A percentile compares a stretch with the other conserved stretches of the same genome.
Conservation (phyloP, 345 rosid genomes). For the Brassica juncea region DNA sequence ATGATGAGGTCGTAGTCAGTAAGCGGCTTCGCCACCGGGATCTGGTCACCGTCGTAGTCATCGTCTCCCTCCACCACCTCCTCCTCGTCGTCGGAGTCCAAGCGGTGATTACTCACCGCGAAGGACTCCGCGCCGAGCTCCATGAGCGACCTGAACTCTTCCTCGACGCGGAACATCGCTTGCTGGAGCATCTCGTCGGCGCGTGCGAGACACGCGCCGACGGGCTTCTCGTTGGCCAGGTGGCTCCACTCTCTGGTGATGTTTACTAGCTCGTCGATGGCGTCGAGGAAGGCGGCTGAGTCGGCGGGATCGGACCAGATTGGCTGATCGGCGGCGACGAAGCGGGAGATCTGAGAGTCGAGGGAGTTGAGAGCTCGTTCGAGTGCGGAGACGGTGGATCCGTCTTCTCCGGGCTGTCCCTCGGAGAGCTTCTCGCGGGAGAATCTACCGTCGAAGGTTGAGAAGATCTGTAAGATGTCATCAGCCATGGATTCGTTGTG, state of each 20-base stretch:
- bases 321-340: conserved; percentile 60
- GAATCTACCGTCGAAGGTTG: conserved; percentile 83
- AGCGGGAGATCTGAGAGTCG: conserved; percentile 75
- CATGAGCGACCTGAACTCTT: conserved; percentile 76
- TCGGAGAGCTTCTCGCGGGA: conserved; percentile 77
- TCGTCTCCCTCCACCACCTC: conserved; percentile 33
- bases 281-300: conserved; percentile 69
- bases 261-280: conserved; percentile 67
- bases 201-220: conserved; percentile 58
- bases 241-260: conserved; percentile 57
- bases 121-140: conserved; percentile 71
- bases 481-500: conserved; percentile 79
- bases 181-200: conserved; percentile 83
- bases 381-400: conserved; percentile 50
- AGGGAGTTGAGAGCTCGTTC: conserved; percentile 55
- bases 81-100: conserved; percentile 46
- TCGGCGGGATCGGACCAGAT: conserved; percentile 88
- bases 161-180: conserved; percentile 79
- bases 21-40: conserved; percentile 82
- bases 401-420: conserved; percentile 42
- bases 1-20: conserved; percentile 74
- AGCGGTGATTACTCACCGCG: conserved; percentile 44
- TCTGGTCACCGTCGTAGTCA: conserved; percentile 48
- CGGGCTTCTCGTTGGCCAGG: conserved; percentile 50
- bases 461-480: conserved; percentile 88